Base-by-base conservation (phyloP, 2,329 filamentous ascomycete species). In the Cephalotrichum gorgonifer region DNA sequence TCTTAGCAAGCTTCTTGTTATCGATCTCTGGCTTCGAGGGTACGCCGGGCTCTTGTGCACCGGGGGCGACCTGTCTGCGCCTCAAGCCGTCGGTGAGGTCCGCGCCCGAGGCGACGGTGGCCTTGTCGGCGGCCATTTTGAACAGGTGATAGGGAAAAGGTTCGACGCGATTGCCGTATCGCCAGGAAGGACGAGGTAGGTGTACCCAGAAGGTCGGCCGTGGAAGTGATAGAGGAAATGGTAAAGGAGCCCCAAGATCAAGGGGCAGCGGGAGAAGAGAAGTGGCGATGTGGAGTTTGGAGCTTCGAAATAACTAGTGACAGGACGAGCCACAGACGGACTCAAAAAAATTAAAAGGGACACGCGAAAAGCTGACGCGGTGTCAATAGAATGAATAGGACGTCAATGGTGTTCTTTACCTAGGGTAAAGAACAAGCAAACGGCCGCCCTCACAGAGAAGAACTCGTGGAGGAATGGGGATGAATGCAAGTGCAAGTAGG, bases 41-140 rank as follows among this genome's bases (percentile, higher is more conserved):
- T 51, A 64, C 61, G 54, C 62, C 56, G 47, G 51, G 43, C 17
- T 38, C 41, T 23, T 47, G 45, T 35, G 47, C 26, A 45, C 49
- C 48, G 27, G 43, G 41, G 17, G n/a, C n/a, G n/a, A 74, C 65
- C 59, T 74, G 72, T 59, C 80, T 76, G 59, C 78, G 68, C 57
- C 79, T 72, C 53, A 77, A 70, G 55, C 72, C 72, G 57, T 81
- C 75, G 58, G 69, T 71, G 50, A 74, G 63, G 57, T 82, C 78
- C 59, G 75, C 73, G 65, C 80, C 80, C 35, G 80, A 79, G 64
- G 75, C 78, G 64, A 75, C 67, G 59, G 71, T 68, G 61, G 73
- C 71, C 65, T 72, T 75, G 51, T 73, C 70, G 60, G 71, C 68
- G 58, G 75, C 74, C 77, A 81, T 81, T 59, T 49, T 57, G 49